A percentile compares a stretch with the other conserved stretches of the same genome.
Conservation (phyloP, 306 rosid genomes). For the Casuarina equisetifolia region DNA sequence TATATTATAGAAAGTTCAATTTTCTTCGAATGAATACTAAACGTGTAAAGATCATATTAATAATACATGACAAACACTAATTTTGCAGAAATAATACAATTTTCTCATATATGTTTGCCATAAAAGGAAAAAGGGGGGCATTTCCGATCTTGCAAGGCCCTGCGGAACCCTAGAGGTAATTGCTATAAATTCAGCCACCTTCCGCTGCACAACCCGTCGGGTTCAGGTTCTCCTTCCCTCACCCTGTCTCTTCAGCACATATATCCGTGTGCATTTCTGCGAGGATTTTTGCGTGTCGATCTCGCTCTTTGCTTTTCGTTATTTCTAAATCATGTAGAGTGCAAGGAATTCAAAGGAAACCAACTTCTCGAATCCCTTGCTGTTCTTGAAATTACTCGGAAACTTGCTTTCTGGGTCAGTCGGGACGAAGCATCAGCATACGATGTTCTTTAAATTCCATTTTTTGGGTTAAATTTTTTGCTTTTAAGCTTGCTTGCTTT, state of each 20-base stretch:
- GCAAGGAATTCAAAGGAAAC: not conserved
- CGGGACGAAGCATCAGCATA: not conserved
- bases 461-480: not conserved
- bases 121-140: no score
- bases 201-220: not conserved
- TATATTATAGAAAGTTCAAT: no score
- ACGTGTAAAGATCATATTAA: no score
- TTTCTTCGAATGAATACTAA: no score
- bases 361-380: not conserved
- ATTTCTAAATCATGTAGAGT: not conserved
- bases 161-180: not conserved
- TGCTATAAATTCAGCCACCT: not conserved
- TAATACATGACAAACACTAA: no score
- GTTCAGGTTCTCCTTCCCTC: not conserved
- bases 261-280: not conserved
- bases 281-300: constrained; percentile 70
- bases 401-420: not conserved
- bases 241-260: no score
- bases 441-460: not conserved
- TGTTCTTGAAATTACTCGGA: not conserved
- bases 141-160: not conserved
- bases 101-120: no score
- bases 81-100: no score
- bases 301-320: constrained; percentile 21
- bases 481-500: not conserved